Percentiles rank a stretch among this genome's conserved stretches.
phyloP scores from a whole-genome alignment of 2,329 filamentous ascomycete genomes.

The Hypomyces perniciosus region DNA sequence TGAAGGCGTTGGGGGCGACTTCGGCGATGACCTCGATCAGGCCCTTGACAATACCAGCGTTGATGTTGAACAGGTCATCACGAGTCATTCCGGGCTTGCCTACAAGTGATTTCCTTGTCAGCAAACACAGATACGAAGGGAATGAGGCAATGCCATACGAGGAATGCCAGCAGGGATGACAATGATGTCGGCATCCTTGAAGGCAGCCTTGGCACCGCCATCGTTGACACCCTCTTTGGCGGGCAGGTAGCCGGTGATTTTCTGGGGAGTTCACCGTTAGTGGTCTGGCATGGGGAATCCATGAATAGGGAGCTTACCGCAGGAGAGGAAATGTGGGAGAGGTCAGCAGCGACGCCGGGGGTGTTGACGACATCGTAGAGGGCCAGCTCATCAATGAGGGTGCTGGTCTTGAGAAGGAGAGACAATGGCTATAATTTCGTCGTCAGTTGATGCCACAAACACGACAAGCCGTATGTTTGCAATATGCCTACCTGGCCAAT shows the following conservation, averaged over 20 bases:
- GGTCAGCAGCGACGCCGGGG: constrained; percentile 88
- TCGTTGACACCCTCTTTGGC: constrained; percentile 77
- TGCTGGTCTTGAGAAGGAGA: constrained; percentile 86
- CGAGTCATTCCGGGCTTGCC: constrained; percentile 99
- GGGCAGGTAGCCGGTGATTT: constrained; percentile 82
- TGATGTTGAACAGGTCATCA: constrained; percentile 99
- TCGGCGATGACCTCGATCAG: constrained; percentile 85
- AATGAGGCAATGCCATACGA: constrained; percentile 52
- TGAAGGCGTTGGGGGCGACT: constrained; percentile 84
- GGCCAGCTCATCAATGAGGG: constrained; percentile 83
- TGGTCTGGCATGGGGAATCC: background rate
- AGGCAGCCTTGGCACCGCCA: constrained; percentile 74
- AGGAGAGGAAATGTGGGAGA: constrained; percentile 92
- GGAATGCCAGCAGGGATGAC: constrained; percentile 98
- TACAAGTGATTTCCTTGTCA: constrained; percentile 32
- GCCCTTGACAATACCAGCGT: constrained; percentile 94
- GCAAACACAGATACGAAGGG: constrained; percentile 11
- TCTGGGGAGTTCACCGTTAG: constrained; percentile 43
- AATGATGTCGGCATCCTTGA: constrained; percentile 91
- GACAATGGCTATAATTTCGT: constrained; percentile 68
- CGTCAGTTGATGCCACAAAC: background rate
- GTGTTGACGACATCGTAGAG: constrained; percentile 99
- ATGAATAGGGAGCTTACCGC: constrained; percentile 49
- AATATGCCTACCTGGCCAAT: constrained; percentile 78
- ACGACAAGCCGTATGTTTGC: background rate